Evolutionary conservation across 805 yeast species (phyloP).

Genomic region (Deakozyma indianensis): DNA sequence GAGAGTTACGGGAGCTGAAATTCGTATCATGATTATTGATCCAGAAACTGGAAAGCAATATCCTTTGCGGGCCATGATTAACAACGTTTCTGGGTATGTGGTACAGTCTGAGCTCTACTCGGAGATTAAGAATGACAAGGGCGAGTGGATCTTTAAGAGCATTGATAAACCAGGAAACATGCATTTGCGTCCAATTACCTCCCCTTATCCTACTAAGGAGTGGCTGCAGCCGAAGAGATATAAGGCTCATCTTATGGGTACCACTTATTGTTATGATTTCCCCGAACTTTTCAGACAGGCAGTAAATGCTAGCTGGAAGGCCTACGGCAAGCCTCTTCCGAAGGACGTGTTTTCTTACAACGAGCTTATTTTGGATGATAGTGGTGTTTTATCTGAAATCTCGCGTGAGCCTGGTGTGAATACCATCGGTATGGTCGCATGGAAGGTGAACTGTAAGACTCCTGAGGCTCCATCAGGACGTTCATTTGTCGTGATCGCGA

Average conservation of each 20-base stretch:
- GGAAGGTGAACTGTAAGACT: slow-evolving; percentile 78
- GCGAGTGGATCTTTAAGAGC: slow-evolving; percentile 96
- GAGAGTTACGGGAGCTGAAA: slow-evolving; percentile 94
- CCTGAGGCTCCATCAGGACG: slow-evolving; percentile 97
- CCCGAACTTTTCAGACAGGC: slow-evolving; percentile 97
- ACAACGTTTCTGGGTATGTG: slow-evolving; percentile 93
- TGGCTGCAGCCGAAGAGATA: slow-evolving; percentile 97
- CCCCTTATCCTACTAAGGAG: slow-evolving; percentile 96
- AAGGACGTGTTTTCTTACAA: slow-evolving; percentile 64
- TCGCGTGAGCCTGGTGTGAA: slow-evolving; percentile 95
- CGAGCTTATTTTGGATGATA: slow-evolving; percentile 78
- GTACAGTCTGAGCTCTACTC: slow-evolving; percentile 90
- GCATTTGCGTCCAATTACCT: slow-evolving; percentile 91
- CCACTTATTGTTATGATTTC: slow-evolving; percentile 96
- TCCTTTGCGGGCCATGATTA: slow-evolving; percentile 94
- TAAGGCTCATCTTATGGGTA: slow-evolving; percentile 96
- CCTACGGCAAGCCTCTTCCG: slow-evolving; percentile 30
- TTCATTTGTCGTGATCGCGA: slow-evolving; percentile 82
- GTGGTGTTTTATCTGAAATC: slow-evolving; percentile 70
- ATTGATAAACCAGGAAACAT: slow-evolving; percentile 78
- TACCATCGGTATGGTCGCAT: slow-evolving; percentile 94
- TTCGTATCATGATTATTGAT: slow-evolving; percentile 88
- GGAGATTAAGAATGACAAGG: slow-evolving; percentile 82
- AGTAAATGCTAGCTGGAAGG: slow-evolving; percentile 71
- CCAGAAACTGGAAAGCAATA: slow-evolving; percentile 75